Evolutionary conservation across 768 basidiomycete genomes (phyloP), one percentile per base, ranked within the genome.

Genomic region (Serendipita sp.): DNA sequence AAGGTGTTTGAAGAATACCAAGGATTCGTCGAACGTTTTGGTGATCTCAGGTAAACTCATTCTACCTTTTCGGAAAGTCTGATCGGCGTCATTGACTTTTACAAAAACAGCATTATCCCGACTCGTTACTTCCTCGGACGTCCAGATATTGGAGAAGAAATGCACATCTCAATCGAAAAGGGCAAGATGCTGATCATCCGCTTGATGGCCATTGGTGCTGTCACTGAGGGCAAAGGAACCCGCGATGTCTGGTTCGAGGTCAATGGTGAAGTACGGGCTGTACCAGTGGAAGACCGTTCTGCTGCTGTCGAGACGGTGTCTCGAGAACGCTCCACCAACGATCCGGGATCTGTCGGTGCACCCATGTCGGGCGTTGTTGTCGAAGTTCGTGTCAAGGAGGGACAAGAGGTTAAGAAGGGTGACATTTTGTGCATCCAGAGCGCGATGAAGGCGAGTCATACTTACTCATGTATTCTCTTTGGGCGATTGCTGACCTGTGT

Each of bases 211-310:
- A 82, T 94, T 58, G 93, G 95, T 18, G 89, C 92, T 65, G 88
- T 98, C 64, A 87, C 95, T 63, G 86, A 92, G 73, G 88, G 88
- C 44, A 88, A 84, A 70, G 91, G 94, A 28, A 89, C 91, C 71
- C 85, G 95, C 70, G 94, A 98, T 73, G 91, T 95, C 66, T 96
- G 95, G 89, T 95, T 97, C 73, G 95, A 98, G 79, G 89, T 95
- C 66, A 95, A 95, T 70, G 93, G 93, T 75, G 91, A 95, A 80
- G 83, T 93, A 69, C 93, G 96, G 69, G 93, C 96, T 18, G 91
- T 98, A 47, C 79, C 91, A 63, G 89, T 99, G 48, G 91, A 96
- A 72, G 96, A 99, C 79, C 90, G 90, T 75, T 94, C 89, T 72
- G 97, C 95, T 36, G 96, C 96, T 4, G 91, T 97, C 66, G 93